These are phyloP conservation scores for Rutstroemia sp. DNA, from an alignment of 2,329 filamentous ascomycete species.

Conservation along the genomic window DNA sequence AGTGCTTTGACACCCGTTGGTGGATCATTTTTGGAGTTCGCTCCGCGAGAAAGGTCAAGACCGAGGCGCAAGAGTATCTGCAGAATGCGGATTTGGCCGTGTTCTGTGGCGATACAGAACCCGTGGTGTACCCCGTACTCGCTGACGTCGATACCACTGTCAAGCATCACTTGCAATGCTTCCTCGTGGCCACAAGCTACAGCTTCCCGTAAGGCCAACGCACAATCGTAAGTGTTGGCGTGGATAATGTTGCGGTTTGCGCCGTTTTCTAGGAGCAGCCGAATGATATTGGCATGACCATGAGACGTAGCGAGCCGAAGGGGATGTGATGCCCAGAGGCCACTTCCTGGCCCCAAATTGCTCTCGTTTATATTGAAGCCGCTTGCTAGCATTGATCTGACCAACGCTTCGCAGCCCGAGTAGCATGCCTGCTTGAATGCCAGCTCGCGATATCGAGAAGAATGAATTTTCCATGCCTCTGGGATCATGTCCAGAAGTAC, in stretches of 20 bases:
- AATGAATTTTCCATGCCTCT: no score
- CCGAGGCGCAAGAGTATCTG: not conserved
- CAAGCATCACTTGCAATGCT: not conserved
- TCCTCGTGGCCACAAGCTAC: not conserved
- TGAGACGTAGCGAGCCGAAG: not conserved
- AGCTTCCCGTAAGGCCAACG: not conserved
- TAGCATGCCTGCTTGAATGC: not conserved
- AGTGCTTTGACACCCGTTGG: no score
- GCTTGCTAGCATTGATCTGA: not conserved
- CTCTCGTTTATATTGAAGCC: no score
- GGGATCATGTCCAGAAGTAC: no score
- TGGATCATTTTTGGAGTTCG: accelerated
- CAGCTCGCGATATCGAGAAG: no score
- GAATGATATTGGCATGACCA: not conserved
- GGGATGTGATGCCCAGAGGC: not conserved
- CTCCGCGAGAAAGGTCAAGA: not conserved
- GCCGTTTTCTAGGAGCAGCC: not conserved
- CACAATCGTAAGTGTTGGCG: not conserved
- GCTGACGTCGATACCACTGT: not conserved
- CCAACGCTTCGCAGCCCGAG: not conserved
- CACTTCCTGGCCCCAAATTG: no score
- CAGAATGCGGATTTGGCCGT: not conserved
- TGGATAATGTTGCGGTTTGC: no score
- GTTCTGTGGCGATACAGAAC: not conserved
- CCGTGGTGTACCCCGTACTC: not conserved